Evolutionary conservation across 2,329 filamentous ascomycete species (phyloP), one percentile per base, ranked within the genome.

Genomic region (Mollisiaceae sp.): DNA sequence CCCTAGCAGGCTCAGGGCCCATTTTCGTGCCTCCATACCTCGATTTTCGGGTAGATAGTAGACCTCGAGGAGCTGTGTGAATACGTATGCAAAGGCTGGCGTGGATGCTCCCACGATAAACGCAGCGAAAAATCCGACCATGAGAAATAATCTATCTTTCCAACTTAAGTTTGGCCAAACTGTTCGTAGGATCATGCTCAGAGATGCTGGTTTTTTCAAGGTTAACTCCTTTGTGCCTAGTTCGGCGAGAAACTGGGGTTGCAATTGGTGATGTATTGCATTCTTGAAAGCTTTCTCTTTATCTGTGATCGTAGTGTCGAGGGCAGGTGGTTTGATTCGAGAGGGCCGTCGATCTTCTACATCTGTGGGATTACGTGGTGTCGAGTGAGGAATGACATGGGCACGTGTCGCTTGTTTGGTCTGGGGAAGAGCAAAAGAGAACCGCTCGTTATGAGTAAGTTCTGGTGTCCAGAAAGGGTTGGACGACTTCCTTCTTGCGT

Each of bases 21-120:
- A 97, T 58, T 81, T 78, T 6, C 58, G 47, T 32, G 70, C 74
- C 57, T 71, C 66, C 2, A 27, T 52, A 1, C 54, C 54, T 58
- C 71, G 69, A 39, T 74, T 67, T 9, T 60, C 62, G 0, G 81
- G 73, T 0, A 84, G 76, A 77, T 90, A 92, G 75, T 95, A 92
- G 0, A 89, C 89, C 1, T 81, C 79, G 0, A 97, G 83, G 0
- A 97, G 83, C 63, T 89, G 86, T 0, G 92, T 86, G 59, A 97
- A 89, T 9, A 91, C 82, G 75, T 85, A 93, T 0, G 92, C 90
- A 72, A 97, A 97, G 0, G 86, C 80, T 0, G 93, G 75, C 4
- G 73, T 76, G 22, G 67, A 59, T 27, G 64, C 69, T 20, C 70
- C 73, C 41, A 73, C 68, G 18, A 72, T 63, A 8, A 75, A 66